Base-by-base conservation (phyloP, 2,329 filamentous ascomycete genomes). In the Colletotrichum navitas region DNA sequence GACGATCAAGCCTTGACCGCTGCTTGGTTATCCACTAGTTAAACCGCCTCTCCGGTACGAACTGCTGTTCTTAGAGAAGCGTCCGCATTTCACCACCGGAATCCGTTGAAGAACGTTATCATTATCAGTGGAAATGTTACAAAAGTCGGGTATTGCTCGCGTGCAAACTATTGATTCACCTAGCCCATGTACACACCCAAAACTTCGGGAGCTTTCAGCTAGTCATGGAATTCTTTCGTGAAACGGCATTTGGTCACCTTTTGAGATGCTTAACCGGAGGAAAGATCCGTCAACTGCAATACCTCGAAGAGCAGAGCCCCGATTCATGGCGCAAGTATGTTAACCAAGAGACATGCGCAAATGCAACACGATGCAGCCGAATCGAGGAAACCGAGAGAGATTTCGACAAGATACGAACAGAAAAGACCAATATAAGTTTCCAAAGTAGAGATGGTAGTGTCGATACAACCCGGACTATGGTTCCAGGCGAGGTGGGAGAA, bases 201-300 rank as follows among this genome's bases (percentile, higher is more conserved):
- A 34, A 12, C 3, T n/a, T 4, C 18, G 29, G 41, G 8, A n/a
- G 29, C 12, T 1, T 29, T 16, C 1, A 32, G 16, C n/a, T 18
- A 21, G 47, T 5, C 26, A 71, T 71, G 51, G 68, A 59, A 6
- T 5, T 52, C 18, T 36, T 71, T 29, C 58, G 58, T 10, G 68
- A 71, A 41, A 68, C 68, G 3, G 63, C 68, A 14, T 63, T 71
- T 12, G 65, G 64, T 18, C 34, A 68, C 8, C 26, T 59, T 21
- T 16, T 63, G 5, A 43, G 52, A 6, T 41, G 63, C 5, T 16
- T 56, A 14, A 45, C 68, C 16, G 18, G 56, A 41, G 34, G 39
- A 0, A 56, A 34, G n/a, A 24, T 70, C 2, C 32, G 11, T 18
- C 63, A 70, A 14, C 29, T 71, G 11, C 63, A 71, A 18, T 71